Base-by-base conservation (phyloP, 768 basidiomycete species). In the Exidia glandulosa region DNA sequence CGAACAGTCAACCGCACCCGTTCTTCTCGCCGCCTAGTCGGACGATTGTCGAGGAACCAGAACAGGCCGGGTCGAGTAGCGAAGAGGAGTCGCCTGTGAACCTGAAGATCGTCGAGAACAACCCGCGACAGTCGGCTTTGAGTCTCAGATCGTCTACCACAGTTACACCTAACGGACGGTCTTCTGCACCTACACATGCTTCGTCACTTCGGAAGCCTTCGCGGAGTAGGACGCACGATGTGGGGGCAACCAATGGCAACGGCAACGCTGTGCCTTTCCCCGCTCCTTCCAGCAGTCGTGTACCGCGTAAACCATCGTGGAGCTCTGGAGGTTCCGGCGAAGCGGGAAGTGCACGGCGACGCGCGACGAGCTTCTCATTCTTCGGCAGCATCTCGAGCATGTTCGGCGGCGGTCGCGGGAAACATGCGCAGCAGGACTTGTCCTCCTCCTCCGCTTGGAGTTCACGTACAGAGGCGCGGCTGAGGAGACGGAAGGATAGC, bases 301-400 rank as follows among this genome's bases (percentile, higher is more conserved):
- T n/a, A n/a, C n/a, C n/a, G n/a, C n/a, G n/a, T n/a, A n/a, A n/a
- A n/a, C n/a, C n/a, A n/a, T 45, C 41, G 5, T 45, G 41, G 41
- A 45, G 41, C 41, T 45, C 41, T 6, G 41, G 19, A 14, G 41
- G 27, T 29, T 27, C 16, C 41, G 32, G 41, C 27, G 31, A 32
- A 30, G 23, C 23, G 27, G 13, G 16, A 29, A 48, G n/a, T 12
- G 25, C 27, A 25, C 50, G 59, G 16, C 36, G 30, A 36, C 59
- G 59, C 29, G 47, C 59, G 16, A 56, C 59, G 25, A 56, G 52
- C 37, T 56, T 60, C 45, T 60, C 59, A n/a, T 37, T 60, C 29
- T 27, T 60, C 2, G 47, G 47, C 31, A 31, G 54, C 5, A 55
- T 60, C 7, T 25, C 50, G 23, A 55, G 54, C 14, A 60, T 60